Base-by-base conservation (phyloP, 768 basidiomycete genomes). In the Naganishia vishniacii region DNA sequence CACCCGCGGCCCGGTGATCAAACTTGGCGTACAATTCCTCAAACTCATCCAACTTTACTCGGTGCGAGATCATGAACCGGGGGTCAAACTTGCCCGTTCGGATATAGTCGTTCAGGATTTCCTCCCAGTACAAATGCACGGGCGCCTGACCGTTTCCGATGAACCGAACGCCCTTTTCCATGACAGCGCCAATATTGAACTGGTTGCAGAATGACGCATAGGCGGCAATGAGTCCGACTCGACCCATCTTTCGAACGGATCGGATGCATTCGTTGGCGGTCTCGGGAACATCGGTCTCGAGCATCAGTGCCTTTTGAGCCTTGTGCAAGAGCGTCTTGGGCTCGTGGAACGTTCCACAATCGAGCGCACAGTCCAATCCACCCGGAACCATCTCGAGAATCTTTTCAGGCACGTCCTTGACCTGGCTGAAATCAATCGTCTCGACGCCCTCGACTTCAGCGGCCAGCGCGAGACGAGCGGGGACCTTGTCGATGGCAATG, bases 71-170 rank as follows among this genome's bases (percentile, higher is more conserved):
- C 59, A 75, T 67, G 67, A 85, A 84, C 4, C 79, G 82, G 4
- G 84, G 83, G 67, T 88, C 85, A 67, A 88, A 83, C 73, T 85
- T 84, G 16, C 84, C 84, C 0, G 83, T 79, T 49, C 82, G 77
- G 71, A 88, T 84, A 70, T 84, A 85, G 53, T 84, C 40, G 32
- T 86, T 73, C 48, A 88, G 73, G 49, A 89, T 82, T 68, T 87
- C 84, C 62, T 86, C 78, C 86, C 86, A 88, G 77, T 86, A 88
- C 49, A 81, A 80, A 70, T 86, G 86, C 0, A 87, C 85, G 3
- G 87, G 87, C 0, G 86, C 86, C 78, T 88, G 86, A 0, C 86
- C 86, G 67, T 86, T 86, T 7, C 86, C 86, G 69, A 87, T 86
- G 56, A 88, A 79, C 66, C 85, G 78, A 18, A 86, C 77, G 9